These are phyloP conservation scores for Circinella minor DNA, from an alignment of 371 early-diverging fungal species.

Conservation along the genomic window DNA sequence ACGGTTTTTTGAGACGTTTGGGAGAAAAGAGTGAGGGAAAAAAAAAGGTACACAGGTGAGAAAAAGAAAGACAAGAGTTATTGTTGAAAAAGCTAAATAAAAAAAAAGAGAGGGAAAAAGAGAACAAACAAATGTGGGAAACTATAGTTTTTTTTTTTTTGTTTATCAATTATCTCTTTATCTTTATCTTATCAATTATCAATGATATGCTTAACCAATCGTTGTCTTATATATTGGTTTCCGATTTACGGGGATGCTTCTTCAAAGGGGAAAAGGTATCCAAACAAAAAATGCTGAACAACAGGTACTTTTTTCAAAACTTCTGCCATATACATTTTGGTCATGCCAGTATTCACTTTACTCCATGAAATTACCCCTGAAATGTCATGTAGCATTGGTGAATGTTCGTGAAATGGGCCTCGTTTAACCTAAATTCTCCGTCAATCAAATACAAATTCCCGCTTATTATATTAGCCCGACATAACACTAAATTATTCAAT, in stretches of 20 bases:
- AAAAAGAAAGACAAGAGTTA: too few species aligned
- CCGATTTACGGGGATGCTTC: neutral
- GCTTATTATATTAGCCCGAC: too few species aligned
- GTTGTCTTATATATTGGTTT: neutral
- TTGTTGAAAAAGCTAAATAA: too few species aligned
- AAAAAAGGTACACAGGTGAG: too few species aligned
- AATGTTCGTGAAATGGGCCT: slow-evolving; percentile 81
- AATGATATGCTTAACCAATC: neutral
- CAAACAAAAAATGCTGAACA: slow-evolving; percentile 97
- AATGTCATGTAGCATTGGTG: slow-evolving; percentile 95
- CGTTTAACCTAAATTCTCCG: slow-evolving; percentile 53
- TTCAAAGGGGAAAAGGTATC: slow-evolving; percentile 61
- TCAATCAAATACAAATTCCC: neutral
- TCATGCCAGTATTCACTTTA: slow-evolving; percentile 93
- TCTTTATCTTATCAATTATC: neutral
- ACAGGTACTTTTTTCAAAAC: slow-evolving; percentile 96
- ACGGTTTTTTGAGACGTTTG: too few species aligned
- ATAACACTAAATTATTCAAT: too few species aligned
- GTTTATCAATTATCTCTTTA: neutral
- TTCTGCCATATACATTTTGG: slow-evolving; percentile 97
- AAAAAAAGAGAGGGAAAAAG: neutral
- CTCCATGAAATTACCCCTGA: slow-evolving; percentile 86
- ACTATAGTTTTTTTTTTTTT: neutral
- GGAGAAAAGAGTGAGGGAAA: too few species aligned
- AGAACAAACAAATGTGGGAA: neutral